These are phyloP conservation scores for Chlorella variabilis DNA, from an alignment of 163 green algal genomes.

Conservation along the genomic window DNA sequence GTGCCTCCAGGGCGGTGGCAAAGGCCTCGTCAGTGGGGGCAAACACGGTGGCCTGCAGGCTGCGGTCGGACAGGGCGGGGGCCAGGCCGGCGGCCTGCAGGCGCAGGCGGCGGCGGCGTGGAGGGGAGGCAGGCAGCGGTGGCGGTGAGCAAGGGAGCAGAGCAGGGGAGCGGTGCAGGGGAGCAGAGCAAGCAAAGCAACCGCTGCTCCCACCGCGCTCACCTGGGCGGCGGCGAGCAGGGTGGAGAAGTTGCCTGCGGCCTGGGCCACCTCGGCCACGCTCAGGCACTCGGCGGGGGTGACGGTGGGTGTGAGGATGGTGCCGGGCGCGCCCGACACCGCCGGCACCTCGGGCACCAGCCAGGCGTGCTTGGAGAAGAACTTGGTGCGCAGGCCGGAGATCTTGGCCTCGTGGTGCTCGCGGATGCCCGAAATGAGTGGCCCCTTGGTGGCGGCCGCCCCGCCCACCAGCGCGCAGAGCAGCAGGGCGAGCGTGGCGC, in stretches of 20 bases:
- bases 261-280: neutral
- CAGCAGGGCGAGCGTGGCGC: neutral
- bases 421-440: neutral
- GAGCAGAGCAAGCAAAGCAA: too few species aligned
- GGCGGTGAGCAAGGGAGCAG: neutral
- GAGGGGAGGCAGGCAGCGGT: neutral
- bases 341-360: too few species aligned
- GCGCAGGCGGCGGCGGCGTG: neutral
- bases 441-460: neutral
- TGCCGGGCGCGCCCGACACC: too few species aligned
- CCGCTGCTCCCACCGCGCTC: neutral
- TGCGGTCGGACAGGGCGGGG: conserved; percentile 15
- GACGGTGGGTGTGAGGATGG: conserved; percentile 13
- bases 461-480: conserved; percentile 1
- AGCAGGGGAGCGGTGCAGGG: neutral
- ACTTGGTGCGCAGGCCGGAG: too few species aligned
- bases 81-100: conserved; percentile 20
- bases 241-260: conserved; percentile 3
- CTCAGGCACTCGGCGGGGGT: conserved; percentile 16
- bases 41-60: conserved; percentile 35
- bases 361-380: neutral
- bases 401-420: neutral
- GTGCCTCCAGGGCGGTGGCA: neutral
- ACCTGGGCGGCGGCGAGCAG: conserved; percentile 37
- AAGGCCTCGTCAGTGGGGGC: conserved; percentile 40